phyloP scores from a whole-genome alignment of 805 yeast species.

The Zygoascus flipseniorum region DNA sequence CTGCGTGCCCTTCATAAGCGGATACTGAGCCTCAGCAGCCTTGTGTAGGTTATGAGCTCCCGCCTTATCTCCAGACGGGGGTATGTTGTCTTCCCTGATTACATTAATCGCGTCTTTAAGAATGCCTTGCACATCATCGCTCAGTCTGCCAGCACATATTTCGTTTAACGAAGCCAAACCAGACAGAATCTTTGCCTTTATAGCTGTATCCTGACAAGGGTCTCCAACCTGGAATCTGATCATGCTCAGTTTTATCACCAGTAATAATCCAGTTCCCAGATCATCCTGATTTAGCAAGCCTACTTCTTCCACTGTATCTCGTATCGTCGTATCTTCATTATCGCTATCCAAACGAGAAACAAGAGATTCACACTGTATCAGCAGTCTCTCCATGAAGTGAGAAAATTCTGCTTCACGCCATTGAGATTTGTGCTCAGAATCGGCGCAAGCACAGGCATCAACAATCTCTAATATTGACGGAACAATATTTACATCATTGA shows the following conservation, averaged over 20 bases:
- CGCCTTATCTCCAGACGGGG: background rate
- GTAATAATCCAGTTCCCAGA: slow-evolving; percentile 9
- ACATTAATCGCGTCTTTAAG: slow-evolving; percentile 14
- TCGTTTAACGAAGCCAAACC: background rate
- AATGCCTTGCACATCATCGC: slow-evolving; percentile 12
- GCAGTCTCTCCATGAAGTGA: slow-evolving; percentile 12
- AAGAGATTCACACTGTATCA: slow-evolving; percentile 7
- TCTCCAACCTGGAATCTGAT: slow-evolving; percentile 15
- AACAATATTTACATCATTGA: slow-evolving; percentile 9
- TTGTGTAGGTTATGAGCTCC: background rate
- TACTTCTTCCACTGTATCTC: background rate
- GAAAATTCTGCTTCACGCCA: slow-evolving; percentile 10
- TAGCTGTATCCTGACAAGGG: background rate
- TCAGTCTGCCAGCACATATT: background rate
- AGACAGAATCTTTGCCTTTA: background rate
- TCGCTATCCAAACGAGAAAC: background rate
- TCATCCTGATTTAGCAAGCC: background rate
- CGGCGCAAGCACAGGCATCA: slow-evolving; percentile 15
- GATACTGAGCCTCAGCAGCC: background rate
- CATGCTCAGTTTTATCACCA: slow-evolving; percentile 21
- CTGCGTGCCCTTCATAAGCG: background rate
- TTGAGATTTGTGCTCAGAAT: slow-evolving; percentile 11
- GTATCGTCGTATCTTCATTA: slow-evolving; percentile 5
- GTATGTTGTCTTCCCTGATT: slow-evolving; percentile 8
- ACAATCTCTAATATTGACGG: slow-evolving; percentile 15